Evolutionary conservation across 192 early-diverging fungal species (phyloP).

Genomic region (Chytriomyces hyalinus): DNA sequence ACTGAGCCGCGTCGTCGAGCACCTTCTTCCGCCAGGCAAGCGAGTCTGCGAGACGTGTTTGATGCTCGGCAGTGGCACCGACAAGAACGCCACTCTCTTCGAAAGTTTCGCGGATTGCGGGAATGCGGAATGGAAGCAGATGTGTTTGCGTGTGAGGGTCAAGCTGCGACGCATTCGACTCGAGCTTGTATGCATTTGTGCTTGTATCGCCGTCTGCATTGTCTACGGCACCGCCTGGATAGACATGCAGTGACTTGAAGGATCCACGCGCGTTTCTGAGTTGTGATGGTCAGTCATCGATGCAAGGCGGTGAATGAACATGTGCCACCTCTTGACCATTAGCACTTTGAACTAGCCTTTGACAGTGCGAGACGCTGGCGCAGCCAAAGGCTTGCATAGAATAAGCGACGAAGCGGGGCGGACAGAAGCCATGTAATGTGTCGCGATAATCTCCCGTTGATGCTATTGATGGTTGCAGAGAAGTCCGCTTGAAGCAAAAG

Average conservation of each 20-base stretch:
- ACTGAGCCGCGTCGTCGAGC: constrained; percentile 53
- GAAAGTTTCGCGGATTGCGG: constrained; percentile 64
- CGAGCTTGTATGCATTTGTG: constrained; percentile 2
- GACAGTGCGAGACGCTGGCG: neutral
- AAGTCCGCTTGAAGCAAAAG: too few species aligned
- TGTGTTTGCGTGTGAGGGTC: neutral
- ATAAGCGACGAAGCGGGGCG: constrained; percentile 14
- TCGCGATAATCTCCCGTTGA: too few species aligned
- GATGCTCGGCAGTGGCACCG: constrained; percentile 36
- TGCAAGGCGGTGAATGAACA: neutral
- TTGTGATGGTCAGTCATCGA: too few species aligned
- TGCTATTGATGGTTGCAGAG: too few species aligned
- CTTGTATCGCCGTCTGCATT: constrained; percentile 12
- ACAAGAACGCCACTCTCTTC: constrained; percentile 81
- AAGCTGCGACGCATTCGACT: neutral
- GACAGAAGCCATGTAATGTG: too few species aligned
- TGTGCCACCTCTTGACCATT: constrained; percentile 40
- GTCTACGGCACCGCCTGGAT: constrained; percentile 50
- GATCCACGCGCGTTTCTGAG: constrained; percentile 38
- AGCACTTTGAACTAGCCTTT: constrained; percentile 40
- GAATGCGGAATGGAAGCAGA: neutral
- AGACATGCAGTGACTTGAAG: constrained; percentile 47
- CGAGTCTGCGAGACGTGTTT: constrained; percentile 32
- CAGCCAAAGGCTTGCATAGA: constrained; percentile 7
- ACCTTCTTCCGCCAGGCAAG: constrained; percentile 51